Percentiles rank a stretch among this genome's conserved stretches.
These are phyloP conservation scores for Metschnikowia rubicola DNA, from an alignment of 805 yeast species.

Conservation along the genomic window DNA sequence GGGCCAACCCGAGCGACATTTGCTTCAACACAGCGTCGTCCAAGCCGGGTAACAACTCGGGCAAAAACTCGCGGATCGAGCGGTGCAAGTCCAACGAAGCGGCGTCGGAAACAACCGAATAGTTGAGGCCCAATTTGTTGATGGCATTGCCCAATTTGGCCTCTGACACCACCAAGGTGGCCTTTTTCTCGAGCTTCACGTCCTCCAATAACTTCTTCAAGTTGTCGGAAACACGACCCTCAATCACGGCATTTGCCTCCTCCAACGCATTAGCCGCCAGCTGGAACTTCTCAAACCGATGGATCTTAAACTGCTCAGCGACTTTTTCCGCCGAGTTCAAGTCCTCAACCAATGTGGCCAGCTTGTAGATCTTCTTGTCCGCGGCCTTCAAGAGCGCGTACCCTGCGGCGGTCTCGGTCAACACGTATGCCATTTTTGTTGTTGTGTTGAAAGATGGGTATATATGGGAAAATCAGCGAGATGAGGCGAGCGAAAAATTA, in stretches of 20 bases:
- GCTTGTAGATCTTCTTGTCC: constrained; percentile 94
- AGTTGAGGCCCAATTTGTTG: constrained; percentile 87
- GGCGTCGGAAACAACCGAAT: constrained; percentile 88
- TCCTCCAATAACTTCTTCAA: constrained; percentile 74
- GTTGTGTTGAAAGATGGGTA: background rate
- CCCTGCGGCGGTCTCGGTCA: constrained; percentile 98
- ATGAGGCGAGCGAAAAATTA: constrained; percentile 6
- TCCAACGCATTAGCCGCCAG: constrained; percentile 96
- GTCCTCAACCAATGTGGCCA: constrained; percentile 68
- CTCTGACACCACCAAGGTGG: constrained; percentile 88
- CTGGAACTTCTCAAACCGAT: constrained; percentile 90
- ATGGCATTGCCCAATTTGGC: constrained; percentile 95
- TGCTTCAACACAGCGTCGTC: constrained; percentile 79
- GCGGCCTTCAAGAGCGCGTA: constrained; percentile 96
- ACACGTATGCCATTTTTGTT: constrained; percentile 69
- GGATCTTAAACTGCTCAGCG: constrained; percentile 84
- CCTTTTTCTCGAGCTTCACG: constrained; percentile 74
- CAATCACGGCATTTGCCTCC: constrained; percentile 88
- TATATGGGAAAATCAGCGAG: background rate
- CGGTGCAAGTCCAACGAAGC: constrained; percentile 92
- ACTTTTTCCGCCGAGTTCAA: constrained; percentile 81
- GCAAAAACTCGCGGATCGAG: constrained; percentile 91
- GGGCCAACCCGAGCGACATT: constrained; percentile 98
- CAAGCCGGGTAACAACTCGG: constrained; percentile 91
- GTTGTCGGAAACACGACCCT: constrained; percentile 88